phyloP scores from a whole-genome alignment of 176 grass and related monocot species.

The Oryza longistaminata region DNA sequence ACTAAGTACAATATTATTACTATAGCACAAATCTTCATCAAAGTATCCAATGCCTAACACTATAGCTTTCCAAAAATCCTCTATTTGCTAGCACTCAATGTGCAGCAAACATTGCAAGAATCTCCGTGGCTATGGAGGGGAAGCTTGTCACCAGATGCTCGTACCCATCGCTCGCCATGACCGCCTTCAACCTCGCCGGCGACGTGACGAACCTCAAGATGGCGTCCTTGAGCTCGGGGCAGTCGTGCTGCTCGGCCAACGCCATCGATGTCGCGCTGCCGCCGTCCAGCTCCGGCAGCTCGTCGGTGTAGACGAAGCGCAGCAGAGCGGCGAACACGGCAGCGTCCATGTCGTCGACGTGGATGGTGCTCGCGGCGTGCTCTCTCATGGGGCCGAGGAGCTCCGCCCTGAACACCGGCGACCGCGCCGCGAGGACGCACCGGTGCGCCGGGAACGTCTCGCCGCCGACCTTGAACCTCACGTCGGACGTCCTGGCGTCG shows the following conservation, averaged over 20 bases:
- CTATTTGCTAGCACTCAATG: not conserved
- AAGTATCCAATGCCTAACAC: no score
- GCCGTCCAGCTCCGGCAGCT: not conserved
- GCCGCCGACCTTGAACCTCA: constrained; percentile 26
- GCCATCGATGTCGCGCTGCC: not conserved
- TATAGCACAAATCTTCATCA: no score
- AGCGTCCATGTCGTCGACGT: constrained; percentile 27
- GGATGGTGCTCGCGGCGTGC: not conserved
- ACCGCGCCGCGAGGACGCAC: constrained; percentile 35
- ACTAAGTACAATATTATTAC: no score
- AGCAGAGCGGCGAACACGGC: constrained; percentile 32
- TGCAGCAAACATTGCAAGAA: not conserved
- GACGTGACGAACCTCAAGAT: not conserved
- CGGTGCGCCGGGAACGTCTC: constrained; percentile 27
- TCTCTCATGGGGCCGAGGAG: constrained; percentile 35
- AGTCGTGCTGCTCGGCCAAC: not conserved
- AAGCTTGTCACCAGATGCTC: not conserved
- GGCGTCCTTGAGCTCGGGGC: constrained; percentile 2
- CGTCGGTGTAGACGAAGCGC: constrained; percentile 43
- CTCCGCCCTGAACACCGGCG: constrained; percentile 38
- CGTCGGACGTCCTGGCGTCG: not conserved
- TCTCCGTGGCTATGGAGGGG: constrained; percentile 8
- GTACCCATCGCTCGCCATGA: constrained; percentile 4
- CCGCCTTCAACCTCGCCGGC: constrained; percentile 1
- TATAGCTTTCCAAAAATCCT: no score